Conservation (phyloP, 768 basidiomycete genomes). For the Suillus brevipes region DNA sequence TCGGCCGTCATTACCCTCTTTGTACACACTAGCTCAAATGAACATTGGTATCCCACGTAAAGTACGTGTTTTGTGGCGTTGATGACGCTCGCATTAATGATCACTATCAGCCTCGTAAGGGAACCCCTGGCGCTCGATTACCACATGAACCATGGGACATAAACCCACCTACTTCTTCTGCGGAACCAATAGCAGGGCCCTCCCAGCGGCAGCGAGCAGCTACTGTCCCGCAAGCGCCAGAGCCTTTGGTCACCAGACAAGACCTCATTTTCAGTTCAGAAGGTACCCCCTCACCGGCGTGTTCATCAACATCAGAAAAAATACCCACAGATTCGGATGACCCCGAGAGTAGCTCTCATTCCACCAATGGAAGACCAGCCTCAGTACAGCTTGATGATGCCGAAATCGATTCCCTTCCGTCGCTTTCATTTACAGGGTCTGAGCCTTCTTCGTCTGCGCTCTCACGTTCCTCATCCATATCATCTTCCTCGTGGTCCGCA, state of each 20-base stretch:
- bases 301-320: conserved; percentile 13
- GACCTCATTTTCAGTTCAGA: neutral
- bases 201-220: conserved; percentile 4
- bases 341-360: conserved; percentile 7
- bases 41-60: conserved; percentile 38
- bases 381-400: conserved; percentile 21
- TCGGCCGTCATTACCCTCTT: conserved; percentile 44
- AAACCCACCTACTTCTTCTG: conserved; percentile 10
- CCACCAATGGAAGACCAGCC: conserved; percentile 18
- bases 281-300: conserved; percentile 5
- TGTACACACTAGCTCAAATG: conserved; percentile 39
- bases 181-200: conserved; percentile 11
- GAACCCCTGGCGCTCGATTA: conserved; percentile 42
- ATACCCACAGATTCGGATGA: conserved; percentile 8
- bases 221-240: neutral
- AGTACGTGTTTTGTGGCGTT: conserved; percentile 25
- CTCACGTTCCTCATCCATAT: conserved; percentile 45
- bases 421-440: conserved; percentile 33
- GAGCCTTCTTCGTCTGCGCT: conserved; percentile 37
- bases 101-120: conserved; percentile 37
- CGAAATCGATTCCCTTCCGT: conserved; percentile 35
- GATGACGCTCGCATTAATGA: conserved; percentile 9
- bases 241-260: neutral
- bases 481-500: conserved; percentile 33
- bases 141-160: conserved; percentile 45